These are phyloP conservation scores for Cordyceps tenuipes DNA, from an alignment of 2,329 filamentous ascomycete genomes.

Conservation along the genomic window DNA sequence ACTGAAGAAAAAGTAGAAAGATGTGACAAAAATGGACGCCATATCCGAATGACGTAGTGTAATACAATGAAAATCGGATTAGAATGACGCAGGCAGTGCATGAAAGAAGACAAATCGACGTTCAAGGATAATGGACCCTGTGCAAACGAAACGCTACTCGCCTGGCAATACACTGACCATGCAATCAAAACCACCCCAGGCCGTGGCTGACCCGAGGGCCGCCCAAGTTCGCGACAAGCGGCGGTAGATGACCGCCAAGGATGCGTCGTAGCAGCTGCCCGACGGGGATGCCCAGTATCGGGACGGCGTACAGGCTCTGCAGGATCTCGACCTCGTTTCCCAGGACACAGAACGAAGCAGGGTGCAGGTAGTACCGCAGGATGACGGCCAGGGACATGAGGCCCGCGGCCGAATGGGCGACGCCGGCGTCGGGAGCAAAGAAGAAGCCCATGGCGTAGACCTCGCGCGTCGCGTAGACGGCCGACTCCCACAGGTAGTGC, in stretches of 20 bases:
- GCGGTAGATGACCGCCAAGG: not conserved
- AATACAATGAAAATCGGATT: too few relatives aligned
- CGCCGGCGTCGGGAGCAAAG: slow-evolving; percentile 4
- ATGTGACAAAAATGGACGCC: too few relatives aligned
- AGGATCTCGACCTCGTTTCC: slow-evolving; percentile 5
- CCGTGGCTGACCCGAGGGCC: not conserved
- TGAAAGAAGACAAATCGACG: not conserved
- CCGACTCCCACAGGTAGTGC: slow-evolving; percentile 10
- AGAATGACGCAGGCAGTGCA: not conserved
- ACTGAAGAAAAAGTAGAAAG: not conserved
- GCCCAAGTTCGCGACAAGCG: not conserved
- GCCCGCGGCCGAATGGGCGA: slow-evolving; percentile 3
- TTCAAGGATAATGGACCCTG: not conserved
- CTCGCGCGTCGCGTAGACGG: slow-evolving; percentile 2
- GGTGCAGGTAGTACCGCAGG: slow-evolving; percentile 8
- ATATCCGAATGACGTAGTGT: too few relatives aligned
- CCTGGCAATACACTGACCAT: not conserved
- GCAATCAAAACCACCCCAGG: slow-evolving; percentile 6
- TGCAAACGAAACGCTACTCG: not conserved
- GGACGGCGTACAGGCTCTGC: not conserved
- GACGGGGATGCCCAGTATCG: slow-evolving; percentile 4
- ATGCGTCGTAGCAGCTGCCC: slow-evolving; percentile 3
- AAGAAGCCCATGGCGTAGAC: slow-evolving; percentile 9
- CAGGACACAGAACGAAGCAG: slow-evolving; percentile 1
- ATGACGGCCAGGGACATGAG: slow-evolving; percentile 9